Evolutionary conservation across 2,329 filamentous ascomycete genomes (phyloP).

Genomic region (Pseudogymnoascus sp.): DNA sequence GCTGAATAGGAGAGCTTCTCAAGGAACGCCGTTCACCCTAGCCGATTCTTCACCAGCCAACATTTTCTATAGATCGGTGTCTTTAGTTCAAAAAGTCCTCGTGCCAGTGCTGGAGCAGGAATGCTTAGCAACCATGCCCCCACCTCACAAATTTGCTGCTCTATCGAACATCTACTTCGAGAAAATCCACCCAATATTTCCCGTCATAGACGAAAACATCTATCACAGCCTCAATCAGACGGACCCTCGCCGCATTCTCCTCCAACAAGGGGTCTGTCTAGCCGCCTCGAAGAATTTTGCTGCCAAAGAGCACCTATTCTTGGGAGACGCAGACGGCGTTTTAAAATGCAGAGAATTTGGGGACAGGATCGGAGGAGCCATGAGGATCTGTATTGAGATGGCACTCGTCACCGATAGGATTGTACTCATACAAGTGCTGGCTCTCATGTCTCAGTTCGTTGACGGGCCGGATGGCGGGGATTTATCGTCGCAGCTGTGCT

Average conservation of each 20-base stretch:
- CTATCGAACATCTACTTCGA: conserved; percentile 42
- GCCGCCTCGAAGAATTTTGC: conserved; percentile 45
- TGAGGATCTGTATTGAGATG: conserved; percentile 37
- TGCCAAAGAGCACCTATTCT: conserved; percentile 36
- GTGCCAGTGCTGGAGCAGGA: conserved; percentile 23
- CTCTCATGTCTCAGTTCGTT: conserved; percentile 49
- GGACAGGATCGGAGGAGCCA: conserved; percentile 18
- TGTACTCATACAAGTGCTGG: conserved; percentile 46
- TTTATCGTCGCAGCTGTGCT: conserved; percentile 45
- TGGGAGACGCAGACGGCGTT: conserved; percentile 12
- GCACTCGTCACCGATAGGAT: conserved; percentile 48
- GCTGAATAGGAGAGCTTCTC: no score
- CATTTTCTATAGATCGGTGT: conserved; percentile 10
- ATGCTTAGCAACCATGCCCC: conserved; percentile 39
- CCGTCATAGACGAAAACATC: conserved; percentile 37
- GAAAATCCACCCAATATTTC: conserved; percentile 49
- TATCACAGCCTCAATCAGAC: conserved; percentile 17
- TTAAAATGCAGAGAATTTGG: conserved; percentile 20
- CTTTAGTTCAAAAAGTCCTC: conserved; percentile 18
- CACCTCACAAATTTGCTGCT: conserved; percentile 38
- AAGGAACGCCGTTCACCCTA: no score
- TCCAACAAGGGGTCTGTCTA: conserved; percentile 47
- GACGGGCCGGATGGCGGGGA: conserved; percentile 37
- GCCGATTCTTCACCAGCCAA: no score
- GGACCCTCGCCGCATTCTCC: conserved; percentile 34